phyloP scores from a whole-genome alignment of 805 yeast genomes.

The Schwanniomyces pseudopolymorphus region DNA sequence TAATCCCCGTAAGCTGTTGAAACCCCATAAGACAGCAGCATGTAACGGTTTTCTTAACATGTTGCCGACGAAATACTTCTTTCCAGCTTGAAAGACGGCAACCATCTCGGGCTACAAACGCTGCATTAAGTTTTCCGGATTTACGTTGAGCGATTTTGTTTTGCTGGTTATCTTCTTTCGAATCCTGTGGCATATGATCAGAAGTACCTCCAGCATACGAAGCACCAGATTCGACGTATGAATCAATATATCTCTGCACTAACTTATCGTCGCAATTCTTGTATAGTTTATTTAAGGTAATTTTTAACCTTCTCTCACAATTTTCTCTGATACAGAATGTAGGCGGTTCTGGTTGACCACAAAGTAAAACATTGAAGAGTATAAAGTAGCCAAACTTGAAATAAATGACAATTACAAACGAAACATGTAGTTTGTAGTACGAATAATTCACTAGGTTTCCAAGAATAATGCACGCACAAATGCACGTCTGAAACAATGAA shows the following conservation, averaged over 20 bases:
- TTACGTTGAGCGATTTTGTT: neutral
- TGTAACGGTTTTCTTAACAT: constrained; percentile 5
- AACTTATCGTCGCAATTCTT: constrained; percentile 1
- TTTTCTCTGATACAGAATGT: neutral
- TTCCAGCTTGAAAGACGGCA: neutral
- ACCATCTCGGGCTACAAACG: neutral
- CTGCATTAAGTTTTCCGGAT: neutral
- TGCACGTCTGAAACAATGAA: constrained; percentile 20
- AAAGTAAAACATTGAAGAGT: constrained; percentile 5
- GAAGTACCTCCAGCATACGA: neutral
- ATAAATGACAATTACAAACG: constrained; percentile 2
- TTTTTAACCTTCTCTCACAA: neutral
- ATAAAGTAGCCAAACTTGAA: constrained; percentile 1
- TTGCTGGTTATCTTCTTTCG: neutral
- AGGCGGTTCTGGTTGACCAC: constrained; percentile 10
- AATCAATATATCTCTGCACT: constrained; percentile 1
- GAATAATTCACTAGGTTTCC: constrained; percentile 16
- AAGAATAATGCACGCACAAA: constrained; percentile 22
- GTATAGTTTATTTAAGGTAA: neutral
- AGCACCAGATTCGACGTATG: neutral
- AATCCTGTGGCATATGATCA: neutral
- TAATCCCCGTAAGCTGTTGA: constrained; percentile 36
- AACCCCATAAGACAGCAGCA: constrained; percentile 27
- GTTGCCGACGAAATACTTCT: neutral
- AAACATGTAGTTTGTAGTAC: neutral